Evolutionary conservation across 208 protist genomes (phyloP).

Genomic region (Crithidia brevicula): DNA sequence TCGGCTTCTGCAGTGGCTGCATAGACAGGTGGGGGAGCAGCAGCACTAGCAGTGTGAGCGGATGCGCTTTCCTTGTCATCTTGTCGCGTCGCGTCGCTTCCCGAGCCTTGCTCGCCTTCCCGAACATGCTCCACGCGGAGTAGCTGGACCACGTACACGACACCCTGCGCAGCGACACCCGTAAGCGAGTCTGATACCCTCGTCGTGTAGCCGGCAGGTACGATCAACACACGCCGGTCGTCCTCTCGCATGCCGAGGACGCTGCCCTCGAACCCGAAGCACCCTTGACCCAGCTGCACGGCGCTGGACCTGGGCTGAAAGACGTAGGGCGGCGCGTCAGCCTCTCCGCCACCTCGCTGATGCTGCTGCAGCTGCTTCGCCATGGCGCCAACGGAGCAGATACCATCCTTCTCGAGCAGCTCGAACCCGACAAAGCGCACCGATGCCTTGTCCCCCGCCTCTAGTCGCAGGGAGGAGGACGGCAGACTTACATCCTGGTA

Average conservation of each 20-base stretch:
- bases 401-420: constrained; percentile 23
- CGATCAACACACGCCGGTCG: constrained; percentile 47
- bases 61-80: constrained; percentile 11
- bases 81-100: background rate
- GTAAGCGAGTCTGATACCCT: constrained; percentile 31
- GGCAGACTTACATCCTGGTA: constrained; percentile 53
- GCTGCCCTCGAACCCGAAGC: constrained; percentile 68
- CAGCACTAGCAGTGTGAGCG: constrained; percentile 3
- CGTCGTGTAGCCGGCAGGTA: constrained; percentile 37
- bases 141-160: constrained; percentile 63
- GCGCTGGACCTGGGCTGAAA: constrained; percentile 55
- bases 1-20: constrained; percentile 24
- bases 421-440: constrained; percentile 58
- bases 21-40: constrained; percentile 26
- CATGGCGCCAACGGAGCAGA: constrained; percentile 19
- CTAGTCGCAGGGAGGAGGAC: constrained; percentile 40
- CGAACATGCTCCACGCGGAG: constrained; percentile 49
- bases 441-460: constrained; percentile 32
- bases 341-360: constrained; percentile 18
- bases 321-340: constrained; percentile 34
- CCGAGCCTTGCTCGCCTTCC: constrained; percentile 7
- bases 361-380: constrained; percentile 7
- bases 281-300: constrained; percentile 36
- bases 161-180: constrained; percentile 27
- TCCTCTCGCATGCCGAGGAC: constrained; percentile 69